phyloP scores from a whole-genome alignment of 345 rosid genomes.

The Hibiscus trionum region DNA sequence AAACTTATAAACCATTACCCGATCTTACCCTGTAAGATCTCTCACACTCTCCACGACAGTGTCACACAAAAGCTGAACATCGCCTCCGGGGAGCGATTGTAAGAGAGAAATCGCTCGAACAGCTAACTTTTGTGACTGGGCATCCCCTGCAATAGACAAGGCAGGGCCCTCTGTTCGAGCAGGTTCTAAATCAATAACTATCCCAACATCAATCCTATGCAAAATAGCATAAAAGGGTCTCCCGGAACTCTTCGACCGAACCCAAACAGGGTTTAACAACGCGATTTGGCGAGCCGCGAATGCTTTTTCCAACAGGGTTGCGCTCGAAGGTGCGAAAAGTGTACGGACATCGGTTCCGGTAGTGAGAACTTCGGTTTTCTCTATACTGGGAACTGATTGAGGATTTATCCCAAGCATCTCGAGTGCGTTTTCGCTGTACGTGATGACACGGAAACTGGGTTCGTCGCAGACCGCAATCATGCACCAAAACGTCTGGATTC shows the following conservation, averaged over 20 bases:
- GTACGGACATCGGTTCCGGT: slow-evolving; percentile 70
- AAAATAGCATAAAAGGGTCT: slow-evolving; percentile 81
- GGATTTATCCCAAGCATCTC: slow-evolving; percentile 74
- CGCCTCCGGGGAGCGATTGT: slow-evolving; percentile 93
- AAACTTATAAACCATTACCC: slow-evolving; percentile 95
- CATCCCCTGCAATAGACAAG: slow-evolving; percentile 88
- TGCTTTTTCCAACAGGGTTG: slow-evolving; percentile 60
- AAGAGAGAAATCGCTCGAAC: slow-evolving; percentile 82
- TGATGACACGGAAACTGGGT: slow-evolving; percentile 50
- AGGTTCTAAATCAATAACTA: slow-evolving; percentile 95
- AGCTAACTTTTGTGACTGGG: slow-evolving; percentile 87
- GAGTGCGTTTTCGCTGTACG: slow-evolving; percentile 70
- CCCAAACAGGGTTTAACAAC: slow-evolving; percentile 74
- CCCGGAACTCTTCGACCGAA: slow-evolving; percentile 72
- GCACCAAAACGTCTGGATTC: slow-evolving; percentile 84
- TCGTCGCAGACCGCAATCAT: slow-evolving; percentile 69
- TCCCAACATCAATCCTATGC: slow-evolving; percentile 89
- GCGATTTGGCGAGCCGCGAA: slow-evolving; percentile 81
- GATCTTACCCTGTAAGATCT: slow-evolving; percentile 82
- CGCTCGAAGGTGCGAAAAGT: slow-evolving; percentile 51
- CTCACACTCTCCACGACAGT: slow-evolving; percentile 78
- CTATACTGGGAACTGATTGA: slow-evolving; percentile 75
- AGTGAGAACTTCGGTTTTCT: slow-evolving; percentile 48
- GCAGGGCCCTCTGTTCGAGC: slow-evolving; percentile 94
- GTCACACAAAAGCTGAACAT: slow-evolving; percentile 72